Evolutionary conservation across 2,329 filamentous ascomycete species (phyloP), one percentile per base, ranked within the genome.

Genomic region (Penicillium sp.): DNA sequence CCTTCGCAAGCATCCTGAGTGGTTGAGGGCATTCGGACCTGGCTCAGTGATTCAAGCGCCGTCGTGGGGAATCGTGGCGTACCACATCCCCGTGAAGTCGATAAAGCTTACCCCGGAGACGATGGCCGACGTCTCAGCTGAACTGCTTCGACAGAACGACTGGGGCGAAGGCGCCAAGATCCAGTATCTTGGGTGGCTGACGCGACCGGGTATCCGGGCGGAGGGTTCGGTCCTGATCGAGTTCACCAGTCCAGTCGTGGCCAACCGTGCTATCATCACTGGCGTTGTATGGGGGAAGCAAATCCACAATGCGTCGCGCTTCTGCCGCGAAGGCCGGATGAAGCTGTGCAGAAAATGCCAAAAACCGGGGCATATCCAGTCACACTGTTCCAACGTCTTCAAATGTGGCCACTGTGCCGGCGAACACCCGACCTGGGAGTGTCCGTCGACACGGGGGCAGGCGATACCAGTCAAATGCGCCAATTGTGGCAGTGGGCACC

Each of bases 71-170:
- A 43, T 51, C 4, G 38, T 51, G 39, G 44, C 44, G 13, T 43
- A 51, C 18, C 30, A 51, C 10, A 43, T 47, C 39, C 49, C 44
- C 3, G 49, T 51, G 39, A 43, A 39, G 14, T 43, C 49, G 49
- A 51, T 30, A 1, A 30, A 47, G 22, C 14, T 51, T 27, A 47
- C 27, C 22, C 43, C 27, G 44, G 49, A 51, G 28, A 51, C 30
- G 49, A 51, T 51, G 44, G 38, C 49, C 44, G 44, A 47, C 44
- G 38, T 47, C 36, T 36, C 38, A 43, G 36, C 49, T 13, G 36
- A 51, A 25, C 43, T 51, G 39, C 44, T 42, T 25, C n/a, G 38
- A 30, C 39, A 51, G 38, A 51, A 51, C 44, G 24, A 46, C 44
- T 46, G 44, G 43, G 49, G 48, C 36, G 46, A 48, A 42, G 46